Evolutionary conservation across 2,329 filamentous ascomycete genomes (phyloP).

Genomic region (Penicillium sp.): DNA sequence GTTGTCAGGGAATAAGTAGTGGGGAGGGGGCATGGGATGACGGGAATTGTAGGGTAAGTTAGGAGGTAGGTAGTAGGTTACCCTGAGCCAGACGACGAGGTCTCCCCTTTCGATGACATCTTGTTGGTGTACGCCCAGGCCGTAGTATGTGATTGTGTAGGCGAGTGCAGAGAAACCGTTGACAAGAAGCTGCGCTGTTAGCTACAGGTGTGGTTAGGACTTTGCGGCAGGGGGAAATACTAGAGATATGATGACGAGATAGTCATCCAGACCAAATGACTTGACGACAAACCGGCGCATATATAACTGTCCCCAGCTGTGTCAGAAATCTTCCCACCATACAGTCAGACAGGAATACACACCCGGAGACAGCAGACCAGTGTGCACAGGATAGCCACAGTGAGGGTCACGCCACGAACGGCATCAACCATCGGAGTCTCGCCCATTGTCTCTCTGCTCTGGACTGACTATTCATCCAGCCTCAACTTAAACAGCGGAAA

Average conservation of each 20-base stretch:
- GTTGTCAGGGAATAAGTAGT: too few species aligned
- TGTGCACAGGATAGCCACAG: constrained; percentile 8
- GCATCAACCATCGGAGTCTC: neutral
- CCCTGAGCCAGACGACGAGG: constrained; percentile 18
- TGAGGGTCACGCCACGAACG: constrained; percentile 2
- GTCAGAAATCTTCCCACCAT: neutral
- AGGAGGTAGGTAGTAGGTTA: neutral
- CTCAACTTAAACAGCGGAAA: neutral
- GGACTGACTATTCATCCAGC: neutral
- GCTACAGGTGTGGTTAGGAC: neutral
- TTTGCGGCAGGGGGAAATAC: constrained; percentile 7
- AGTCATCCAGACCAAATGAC: constrained; percentile 24
- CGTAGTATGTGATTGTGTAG: constrained; percentile 19
- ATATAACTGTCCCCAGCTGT: constrained; percentile 16
- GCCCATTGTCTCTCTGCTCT: neutral
- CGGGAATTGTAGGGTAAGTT: neutral
- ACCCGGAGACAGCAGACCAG: constrained; percentile 4
- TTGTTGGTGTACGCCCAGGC: constrained; percentile 8
- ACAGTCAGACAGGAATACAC: neutral
- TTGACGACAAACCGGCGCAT: constrained; percentile 22
- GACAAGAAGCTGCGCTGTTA: neutral
- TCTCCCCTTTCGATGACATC: constrained; percentile 12
- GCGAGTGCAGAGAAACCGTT: constrained; percentile 22
- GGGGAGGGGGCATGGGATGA: too few species aligned
- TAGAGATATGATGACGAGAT: constrained; percentile 21